These are phyloP conservation scores for Aspergillus vadensis DNA, from an alignment of 2,329 filamentous ascomycete genomes.

Conservation along the genomic window DNA sequence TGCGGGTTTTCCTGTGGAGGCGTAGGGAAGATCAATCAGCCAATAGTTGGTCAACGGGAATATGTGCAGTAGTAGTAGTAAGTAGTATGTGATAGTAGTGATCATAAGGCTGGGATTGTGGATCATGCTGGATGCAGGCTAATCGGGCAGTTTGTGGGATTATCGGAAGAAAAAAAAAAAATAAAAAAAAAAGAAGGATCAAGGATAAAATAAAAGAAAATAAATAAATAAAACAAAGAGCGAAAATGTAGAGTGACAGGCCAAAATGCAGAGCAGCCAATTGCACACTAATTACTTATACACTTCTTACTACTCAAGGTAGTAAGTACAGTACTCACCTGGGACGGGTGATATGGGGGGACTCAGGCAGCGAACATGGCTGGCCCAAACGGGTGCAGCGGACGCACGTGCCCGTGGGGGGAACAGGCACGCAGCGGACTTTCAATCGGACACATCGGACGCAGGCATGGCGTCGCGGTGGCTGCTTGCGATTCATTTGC, in stretches of 20 bases:
- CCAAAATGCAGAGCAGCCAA: no score
- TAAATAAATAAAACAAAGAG: no score
- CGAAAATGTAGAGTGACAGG: no score
- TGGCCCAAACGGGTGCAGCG: constrained; percentile 17
- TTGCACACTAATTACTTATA: no score
- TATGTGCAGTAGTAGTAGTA: not conserved
- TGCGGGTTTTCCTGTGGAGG: constrained; percentile 3
- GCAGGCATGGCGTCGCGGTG: constrained; percentile 13
- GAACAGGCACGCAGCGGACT: constrained; percentile 11
- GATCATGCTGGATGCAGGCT: no score
- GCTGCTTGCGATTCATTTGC: constrained; percentile 10
- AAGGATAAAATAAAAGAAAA: no score
- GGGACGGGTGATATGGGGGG: not conserved
- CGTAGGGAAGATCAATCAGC: not conserved
- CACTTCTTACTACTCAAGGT: no score
- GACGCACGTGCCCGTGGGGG: constrained; percentile 4
- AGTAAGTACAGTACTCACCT: not conserved
- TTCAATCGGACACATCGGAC: constrained; percentile 14
- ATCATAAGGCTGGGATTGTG: no score
- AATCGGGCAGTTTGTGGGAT: no score
- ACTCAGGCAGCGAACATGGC: constrained; percentile 8
- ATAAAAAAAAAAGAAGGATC: no score
- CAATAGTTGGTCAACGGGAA: not conserved
- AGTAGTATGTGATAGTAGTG: no score
- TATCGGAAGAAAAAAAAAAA: no score